Base-by-base conservation (phyloP, 805 yeast genomes). In the Teunomyces funiuensis region DNA sequence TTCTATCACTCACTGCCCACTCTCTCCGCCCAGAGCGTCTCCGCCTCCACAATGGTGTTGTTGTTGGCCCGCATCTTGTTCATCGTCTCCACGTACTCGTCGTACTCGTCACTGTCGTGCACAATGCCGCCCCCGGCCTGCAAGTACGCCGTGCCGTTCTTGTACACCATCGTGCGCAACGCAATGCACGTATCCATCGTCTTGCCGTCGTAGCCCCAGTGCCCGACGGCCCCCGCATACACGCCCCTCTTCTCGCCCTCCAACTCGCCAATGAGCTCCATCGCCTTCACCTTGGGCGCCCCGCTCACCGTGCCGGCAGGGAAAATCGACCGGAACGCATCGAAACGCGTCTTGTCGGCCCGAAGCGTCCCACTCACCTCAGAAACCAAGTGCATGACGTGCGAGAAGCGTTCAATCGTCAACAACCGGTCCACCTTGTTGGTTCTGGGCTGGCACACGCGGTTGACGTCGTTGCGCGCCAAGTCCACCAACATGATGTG, bases 101-200 rank as follows among this genome's bases (percentile, higher is more conserved):
- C 99, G 55, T 83, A 82, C 42, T 95, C 96, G 61, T 93, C 97
- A 49, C 95, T 85, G 61, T 93, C 99, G 61, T 73, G 83, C 17
- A 93, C 99, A 60, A 93, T 93, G 45, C 99, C 99, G 42, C 99
- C 99, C 50, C 99, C 99, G 2, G 99, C 98, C 72, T 93, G 99
- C 53, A 93, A 73, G 56, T 89, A 91, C 0, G 97, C 97, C 39
- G 79, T 73, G 18, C 90, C 91, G 52, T 91, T 88, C 60, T 93
- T 93, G 59, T 79, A 84, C 33, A 93, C 89, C 99, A 93, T 91
- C 0, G 99, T 93, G 67, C 99, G 80, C 54, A 93, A 72, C 0
- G 99, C 99, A 61, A 93, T 93, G 67, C 99, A 93, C 1, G 98
- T 93, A 59, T 93, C 95, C 98, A 93, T 91, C 20, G 88, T 77